Base-by-base conservation (phyloP, 768 basidiomycete species). In the Trametes gibbosa region DNA sequence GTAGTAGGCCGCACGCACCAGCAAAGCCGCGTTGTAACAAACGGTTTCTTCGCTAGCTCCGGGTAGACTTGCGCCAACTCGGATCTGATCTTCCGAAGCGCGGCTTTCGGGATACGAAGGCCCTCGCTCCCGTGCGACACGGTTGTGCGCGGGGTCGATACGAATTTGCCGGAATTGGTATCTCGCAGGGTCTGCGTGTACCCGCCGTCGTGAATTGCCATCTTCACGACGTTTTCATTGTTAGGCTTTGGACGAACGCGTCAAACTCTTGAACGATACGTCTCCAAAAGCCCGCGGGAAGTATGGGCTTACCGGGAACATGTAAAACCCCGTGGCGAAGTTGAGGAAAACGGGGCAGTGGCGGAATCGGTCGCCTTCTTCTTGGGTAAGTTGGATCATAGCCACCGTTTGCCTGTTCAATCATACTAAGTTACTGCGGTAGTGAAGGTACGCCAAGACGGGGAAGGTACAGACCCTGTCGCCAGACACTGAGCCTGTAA, bases 91-190 rank as follows among this genome's bases (percentile, higher is more conserved):
- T 70, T 70, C 37, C 73, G 68, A 2, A 89, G 70, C 48, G 77
- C 78, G 8, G 73, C 69, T 55, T 74, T 80, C 0, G 96, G 94
- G 48, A 98, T 89, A 25, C 77, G 78, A 21, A 85, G 71, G 16
- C 84, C 91, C 16, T 74, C 79, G 14, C 67, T 66, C 25, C 77
- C 75, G 10, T 92, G 82, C 46, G 86, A 83, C 8, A 78, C 69
- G 35, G 86, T 73, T 0, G 94, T 96, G 47, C 90, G 81, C 3
- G 95, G 94, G 0, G 85, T 85, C 0, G 95, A 96, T 54, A 90
- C 77, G 29, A 60, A 62, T 14, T 69, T 58, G 24, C 72, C 65
- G 6, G 73, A 78, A 50, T 67, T 66, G 27, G 58, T 45, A 58
- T 42, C 23, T 45, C 47, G 34, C 19, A 53, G 24, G 25, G 65